Evolutionary conservation across 176 grass and related monocot species (phyloP).

Genomic region (Carex parvula): DNA sequence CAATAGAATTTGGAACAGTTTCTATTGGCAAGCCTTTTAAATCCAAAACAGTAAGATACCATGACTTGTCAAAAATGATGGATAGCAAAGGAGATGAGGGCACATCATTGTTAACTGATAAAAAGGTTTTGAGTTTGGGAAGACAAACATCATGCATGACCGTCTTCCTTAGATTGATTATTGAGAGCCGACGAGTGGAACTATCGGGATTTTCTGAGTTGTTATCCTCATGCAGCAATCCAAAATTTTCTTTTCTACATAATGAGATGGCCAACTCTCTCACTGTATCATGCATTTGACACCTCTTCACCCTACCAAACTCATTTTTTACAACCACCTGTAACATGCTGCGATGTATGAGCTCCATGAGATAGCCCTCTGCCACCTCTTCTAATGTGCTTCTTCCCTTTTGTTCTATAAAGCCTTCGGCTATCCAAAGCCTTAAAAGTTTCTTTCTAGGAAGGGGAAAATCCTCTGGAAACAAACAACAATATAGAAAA

Average conservation of each 20-base stretch:
- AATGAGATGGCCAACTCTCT: not conserved
- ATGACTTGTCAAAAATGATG: not conserved
- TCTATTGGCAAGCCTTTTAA: slow-evolving; percentile 16
- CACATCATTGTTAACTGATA: not conserved
- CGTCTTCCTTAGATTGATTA: not conserved
- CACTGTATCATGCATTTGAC: slow-evolving; percentile 29
- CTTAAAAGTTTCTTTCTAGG: slow-evolving; percentile 15
- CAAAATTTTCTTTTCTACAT: slow-evolving; percentile 20
- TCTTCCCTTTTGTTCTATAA: not conserved
- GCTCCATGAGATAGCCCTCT: slow-evolving; percentile 27
- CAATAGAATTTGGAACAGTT: not conserved
- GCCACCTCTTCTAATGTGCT: slow-evolving; percentile 26
- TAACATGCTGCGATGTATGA: slow-evolving; percentile 25
- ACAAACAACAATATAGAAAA: slow-evolving; percentile 40
- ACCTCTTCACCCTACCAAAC: not conserved
- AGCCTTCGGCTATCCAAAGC: slow-evolving; percentile 35
- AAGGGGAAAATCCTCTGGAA: slow-evolving; percentile 34
- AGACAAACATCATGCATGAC: not conserved
- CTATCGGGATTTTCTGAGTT: not conserved
- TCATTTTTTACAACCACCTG: slow-evolving; percentile 18
- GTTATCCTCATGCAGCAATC: slow-evolving; percentile 3
- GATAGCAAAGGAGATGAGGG: not conserved
- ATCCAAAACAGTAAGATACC: slow-evolving; percentile 14
- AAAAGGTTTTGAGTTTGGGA: not conserved
- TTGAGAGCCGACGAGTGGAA: slow-evolving; percentile 3